These are phyloP conservation scores for Herpetomonas tarakana DNA, from an alignment of 208 protist species.

Conservation along the genomic window DNA sequence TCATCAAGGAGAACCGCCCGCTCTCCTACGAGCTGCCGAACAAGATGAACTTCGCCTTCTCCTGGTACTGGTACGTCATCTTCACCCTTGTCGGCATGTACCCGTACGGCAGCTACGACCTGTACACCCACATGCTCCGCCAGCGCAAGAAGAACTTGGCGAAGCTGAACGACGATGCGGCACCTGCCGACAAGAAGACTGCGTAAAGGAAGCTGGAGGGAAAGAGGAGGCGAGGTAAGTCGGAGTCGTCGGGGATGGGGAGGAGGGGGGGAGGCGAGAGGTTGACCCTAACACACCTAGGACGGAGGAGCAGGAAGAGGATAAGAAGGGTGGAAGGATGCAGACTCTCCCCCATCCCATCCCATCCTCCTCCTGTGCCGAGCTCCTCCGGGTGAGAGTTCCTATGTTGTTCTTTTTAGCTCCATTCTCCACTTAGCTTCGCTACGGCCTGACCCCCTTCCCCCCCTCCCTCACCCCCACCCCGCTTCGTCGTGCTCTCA, in stretches of 20 bases:
- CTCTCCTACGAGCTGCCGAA: constrained; percentile 77
- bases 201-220: constrained; percentile 9
- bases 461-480: neutral
- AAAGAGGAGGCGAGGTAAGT: constrained; percentile 2
- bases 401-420: too few relatives aligned
- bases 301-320: too few relatives aligned
- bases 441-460: neutral
- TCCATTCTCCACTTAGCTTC: too few relatives aligned
- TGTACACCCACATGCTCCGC: constrained; percentile 90
- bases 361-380: too few relatives aligned
- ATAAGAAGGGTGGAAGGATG: too few relatives aligned
- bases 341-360: too few relatives aligned
- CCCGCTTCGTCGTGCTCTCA: neutral
- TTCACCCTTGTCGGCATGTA: constrained; percentile 74
- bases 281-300: too few relatives aligned
- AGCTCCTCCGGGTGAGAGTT: too few relatives aligned
- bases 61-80: constrained; percentile 69
- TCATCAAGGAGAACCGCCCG: constrained; percentile 56
- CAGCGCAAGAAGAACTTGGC: constrained; percentile 76
- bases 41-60: constrained; percentile 77
- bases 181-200: constrained; percentile 17
- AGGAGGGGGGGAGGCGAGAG: too few relatives aligned
- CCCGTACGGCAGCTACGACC: constrained; percentile 75
- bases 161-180: constrained; percentile 10
- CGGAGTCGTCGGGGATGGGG: neutral